phyloP scores from a whole-genome alignment of 2,329 filamentous ascomycete genomes.

The Lasiodiplodia sp. region DNA sequence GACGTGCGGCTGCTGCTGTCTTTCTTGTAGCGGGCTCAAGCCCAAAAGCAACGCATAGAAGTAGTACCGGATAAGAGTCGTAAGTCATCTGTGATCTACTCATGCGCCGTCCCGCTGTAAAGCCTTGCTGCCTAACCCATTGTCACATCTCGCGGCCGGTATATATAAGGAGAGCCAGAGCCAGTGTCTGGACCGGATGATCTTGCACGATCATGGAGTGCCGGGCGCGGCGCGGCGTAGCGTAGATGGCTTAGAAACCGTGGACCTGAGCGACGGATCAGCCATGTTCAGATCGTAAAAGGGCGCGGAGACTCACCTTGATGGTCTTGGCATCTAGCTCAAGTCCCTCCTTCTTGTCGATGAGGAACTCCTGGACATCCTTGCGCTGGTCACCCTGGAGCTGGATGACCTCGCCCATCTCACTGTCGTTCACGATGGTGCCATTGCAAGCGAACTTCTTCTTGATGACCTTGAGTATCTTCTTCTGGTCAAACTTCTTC shows the following conservation, averaged over 20 bases:
- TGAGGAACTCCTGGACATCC: constrained; percentile 97
- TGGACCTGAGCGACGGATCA: constrained; percentile 55
- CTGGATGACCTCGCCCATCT: constrained; percentile 99
- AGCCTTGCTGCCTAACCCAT: constrained; percentile 7
- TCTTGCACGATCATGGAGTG: constrained; percentile 5
- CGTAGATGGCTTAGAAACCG: constrained; percentile 63
- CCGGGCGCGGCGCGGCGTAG: constrained; percentile 23
- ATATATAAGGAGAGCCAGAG: constrained; percentile 7
- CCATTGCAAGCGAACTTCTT: constrained; percentile 99
- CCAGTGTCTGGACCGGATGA: constrained; percentile 8
- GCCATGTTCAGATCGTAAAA: not conserved
- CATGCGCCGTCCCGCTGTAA: constrained; percentile 1
- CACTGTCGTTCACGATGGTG: constrained; percentile 93
- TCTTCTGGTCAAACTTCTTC: constrained; percentile 99
- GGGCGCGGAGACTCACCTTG: constrained; percentile 70
- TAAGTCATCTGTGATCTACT: constrained; percentile 18
- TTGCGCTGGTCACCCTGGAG: constrained; percentile 99
- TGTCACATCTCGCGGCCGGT: constrained; percentile 2
- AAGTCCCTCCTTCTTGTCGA: constrained; percentile 93
- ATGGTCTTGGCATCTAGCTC: constrained; percentile 96
- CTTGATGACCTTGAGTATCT: constrained; percentile 99
- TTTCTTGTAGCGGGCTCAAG: not conserved
- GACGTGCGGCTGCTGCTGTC: not conserved
- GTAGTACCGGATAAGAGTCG: constrained; percentile 20
- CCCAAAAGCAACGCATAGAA: constrained; percentile 20